A percentile compares a stretch with the other conserved stretches of the same genome.
These are phyloP conservation scores for Alisma plantagoaquatica DNA, from an alignment of 106 monocot genomes.

Conservation along the genomic window DNA sequence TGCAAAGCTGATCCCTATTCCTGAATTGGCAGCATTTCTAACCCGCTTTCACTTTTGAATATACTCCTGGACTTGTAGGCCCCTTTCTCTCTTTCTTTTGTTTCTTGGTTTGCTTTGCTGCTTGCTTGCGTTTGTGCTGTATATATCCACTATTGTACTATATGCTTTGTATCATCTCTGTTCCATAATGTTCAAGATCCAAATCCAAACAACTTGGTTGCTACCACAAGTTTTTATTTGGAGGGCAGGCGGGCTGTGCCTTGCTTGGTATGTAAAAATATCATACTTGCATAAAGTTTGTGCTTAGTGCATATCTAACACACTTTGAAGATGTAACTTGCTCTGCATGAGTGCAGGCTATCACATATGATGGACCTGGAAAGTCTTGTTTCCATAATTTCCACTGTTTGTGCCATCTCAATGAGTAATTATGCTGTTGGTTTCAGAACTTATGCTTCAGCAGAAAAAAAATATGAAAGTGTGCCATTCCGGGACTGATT, in stretches of 20 bases:
- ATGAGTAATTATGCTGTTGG: too few relatives aligned
- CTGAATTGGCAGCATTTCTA: constrained; percentile 84
- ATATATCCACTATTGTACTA: too few relatives aligned
- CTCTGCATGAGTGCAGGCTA: too few relatives aligned
- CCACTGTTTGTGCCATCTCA: too few relatives aligned
- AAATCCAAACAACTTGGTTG: constrained; percentile 94
- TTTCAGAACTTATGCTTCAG: too few relatives aligned
- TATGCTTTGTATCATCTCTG: too few relatives aligned
- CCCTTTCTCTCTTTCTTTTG: neutral
- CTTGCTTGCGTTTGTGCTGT: constrained; percentile 1
- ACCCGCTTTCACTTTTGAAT: constrained; percentile 62
- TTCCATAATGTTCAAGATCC: constrained; percentile 37
- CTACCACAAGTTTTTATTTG: constrained; percentile 74
- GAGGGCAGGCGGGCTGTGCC: constrained; percentile 62
- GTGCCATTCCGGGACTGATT: too few relatives aligned
- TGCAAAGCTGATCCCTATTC: constrained; percentile 68
- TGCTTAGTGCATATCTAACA: neutral
- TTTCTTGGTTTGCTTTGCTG: neutral
- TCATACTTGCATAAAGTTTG: neutral
- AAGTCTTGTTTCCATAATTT: too few relatives aligned
- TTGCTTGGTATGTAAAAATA: constrained; percentile 69
- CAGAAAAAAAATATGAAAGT: too few relatives aligned
- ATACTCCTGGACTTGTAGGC: constrained; percentile 81
- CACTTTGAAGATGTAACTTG: too few relatives aligned
- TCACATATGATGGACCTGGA: too few relatives aligned